These are phyloP conservation scores for Paramecium octaurelia DNA, from an alignment of 73 alveolate species.

Conservation along the genomic window DNA sequence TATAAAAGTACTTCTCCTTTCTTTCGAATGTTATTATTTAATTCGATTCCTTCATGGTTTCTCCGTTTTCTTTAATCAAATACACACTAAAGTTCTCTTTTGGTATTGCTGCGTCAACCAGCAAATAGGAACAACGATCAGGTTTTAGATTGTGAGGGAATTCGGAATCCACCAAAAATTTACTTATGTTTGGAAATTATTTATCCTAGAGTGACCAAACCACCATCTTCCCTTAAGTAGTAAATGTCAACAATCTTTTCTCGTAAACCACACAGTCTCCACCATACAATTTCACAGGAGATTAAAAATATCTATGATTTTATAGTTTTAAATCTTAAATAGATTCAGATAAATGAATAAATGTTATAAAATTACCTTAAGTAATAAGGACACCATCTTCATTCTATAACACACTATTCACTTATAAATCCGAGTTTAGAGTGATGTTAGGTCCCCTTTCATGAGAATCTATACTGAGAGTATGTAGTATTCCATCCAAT, in stretches of 20 bases:
- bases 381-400: not conserved
- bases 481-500: not conserved
- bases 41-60: not conserved
- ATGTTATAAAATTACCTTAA: not conserved
- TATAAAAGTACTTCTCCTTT: not conserved
- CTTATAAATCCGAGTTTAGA: not conserved
- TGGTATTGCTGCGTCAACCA: not conserved
- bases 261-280: slow-evolving; percentile 16
- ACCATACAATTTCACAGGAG: not conserved
- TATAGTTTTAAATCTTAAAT: not conserved
- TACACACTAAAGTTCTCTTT: not conserved
- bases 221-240: not conserved
- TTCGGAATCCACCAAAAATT: not conserved
- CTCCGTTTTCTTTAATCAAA: not conserved
- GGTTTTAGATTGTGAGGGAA: not conserved
- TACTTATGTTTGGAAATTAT: not conserved
- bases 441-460: slow-evolving; percentile 7
- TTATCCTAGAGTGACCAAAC: not conserved
- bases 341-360: not conserved
- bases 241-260: not conserved
- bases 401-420: not conserved
- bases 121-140: not conserved
- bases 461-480: not conserved
- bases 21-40: not conserved
- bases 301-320: not conserved